phyloP scores from a whole-genome alignment of 768 basidiomycete species.

The Tulasnella sp. region DNA sequence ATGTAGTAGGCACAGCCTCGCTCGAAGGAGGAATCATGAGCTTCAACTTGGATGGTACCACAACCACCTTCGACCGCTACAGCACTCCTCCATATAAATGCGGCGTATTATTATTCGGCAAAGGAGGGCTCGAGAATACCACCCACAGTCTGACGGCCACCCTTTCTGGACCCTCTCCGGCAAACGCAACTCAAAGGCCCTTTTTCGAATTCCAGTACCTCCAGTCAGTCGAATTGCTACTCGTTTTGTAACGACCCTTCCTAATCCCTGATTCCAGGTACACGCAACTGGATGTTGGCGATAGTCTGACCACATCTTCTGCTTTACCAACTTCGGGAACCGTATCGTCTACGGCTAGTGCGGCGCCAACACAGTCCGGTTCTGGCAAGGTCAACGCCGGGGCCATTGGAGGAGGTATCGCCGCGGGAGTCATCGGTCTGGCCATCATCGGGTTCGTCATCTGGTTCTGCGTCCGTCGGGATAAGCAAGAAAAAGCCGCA shows the following conservation, averaged over 20 bases:
- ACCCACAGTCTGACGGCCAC: background rate
- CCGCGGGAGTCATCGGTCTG: background rate
- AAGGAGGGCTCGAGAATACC: background rate
- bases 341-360: background rate
- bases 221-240: background rate
- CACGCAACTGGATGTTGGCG: background rate
- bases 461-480: conserved; percentile 1
- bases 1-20: background rate
- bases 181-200: background rate
- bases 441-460: conserved; percentile 18
- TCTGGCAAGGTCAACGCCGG: background rate
- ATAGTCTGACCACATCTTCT: background rate
- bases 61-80: conserved; percentile 19
- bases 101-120: background rate
- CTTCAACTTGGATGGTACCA: conserved; percentile 18
- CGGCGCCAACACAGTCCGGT: background rate
- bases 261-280: conserved; percentile 21
- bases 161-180: background rate
- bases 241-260: background rate
- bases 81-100: conserved; percentile 14
- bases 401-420: conserved; percentile 25
- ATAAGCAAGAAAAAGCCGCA: conserved; percentile 12
- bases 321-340: background rate
- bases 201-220: conserved; percentile 22
- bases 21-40: conserved; percentile 24